Evolutionary conservation across 345 rosid species (phyloP), one percentile per base, ranked within the genome.

Genomic region (Hibiscus mutabilis): DNA sequence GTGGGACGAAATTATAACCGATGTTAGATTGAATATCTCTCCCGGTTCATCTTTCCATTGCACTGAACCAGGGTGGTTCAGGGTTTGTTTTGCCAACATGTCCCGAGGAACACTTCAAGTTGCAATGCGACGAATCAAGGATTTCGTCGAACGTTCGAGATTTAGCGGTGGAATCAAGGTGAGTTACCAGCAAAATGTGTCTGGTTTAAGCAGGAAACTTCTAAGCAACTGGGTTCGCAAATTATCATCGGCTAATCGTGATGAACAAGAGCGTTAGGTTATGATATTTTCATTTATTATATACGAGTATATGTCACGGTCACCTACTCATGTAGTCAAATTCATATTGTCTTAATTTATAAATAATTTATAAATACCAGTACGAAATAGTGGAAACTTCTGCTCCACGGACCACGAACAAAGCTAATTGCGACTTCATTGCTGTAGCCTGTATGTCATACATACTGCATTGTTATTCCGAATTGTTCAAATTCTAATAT

Each of bases 11-110:
- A 80, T 91, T 53, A 83, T 89, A 10, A 77, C 73, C 21, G 85
- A 89, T 22, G 96, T 87, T 5, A 81, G 89, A 76, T 74, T 91
- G 40, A 93, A 93, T 49, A 83, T 93, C 60, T 89, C 92, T 6
- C 94, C 97, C 0, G 97, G 98, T 14, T 85, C 90, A 6, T 87
- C 97, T 21, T 93, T 86, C 79, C 98, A 93, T 71, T 93, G 90
- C 81, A 63, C 75, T 5, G 98, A 93, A 60, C 96, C 97, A 3
- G 98, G 98, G 8, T 89, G 91, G 97, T 93, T 91, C 57, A 82
- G 98, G 22, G 81, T 89, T 22, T 93, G 98, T 78, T 91, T 88
- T 47, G 96, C 96, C 0, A 91, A 91, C 75, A 87, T 88, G 88
- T 70, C 81, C 9, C 82, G 76, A 52, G 73, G 66, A 66, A 82